Conservation (phyloP, 306 rosid species). For the Cercis canadensis region DNA sequence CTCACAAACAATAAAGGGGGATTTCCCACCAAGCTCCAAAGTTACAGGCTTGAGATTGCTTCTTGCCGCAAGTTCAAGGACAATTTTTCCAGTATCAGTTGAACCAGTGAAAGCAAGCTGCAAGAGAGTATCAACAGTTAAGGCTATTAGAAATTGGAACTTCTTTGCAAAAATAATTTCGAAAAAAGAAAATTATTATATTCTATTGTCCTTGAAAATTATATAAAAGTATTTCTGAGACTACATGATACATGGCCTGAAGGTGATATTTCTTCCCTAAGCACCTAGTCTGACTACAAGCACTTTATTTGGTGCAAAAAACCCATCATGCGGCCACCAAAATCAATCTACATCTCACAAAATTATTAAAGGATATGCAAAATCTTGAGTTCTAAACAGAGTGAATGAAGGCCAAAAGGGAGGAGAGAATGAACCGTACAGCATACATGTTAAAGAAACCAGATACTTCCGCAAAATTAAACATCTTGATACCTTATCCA, state of each 20-base stretch:
- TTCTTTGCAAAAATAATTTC: conserved; percentile 9
- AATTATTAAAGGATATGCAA: too few relatives aligned
- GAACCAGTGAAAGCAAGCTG: conserved; percentile 98
- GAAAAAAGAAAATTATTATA: neutral
- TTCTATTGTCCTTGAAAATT: neutral
- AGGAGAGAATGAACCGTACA: neutral
- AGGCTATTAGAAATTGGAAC: conserved; percentile 16
- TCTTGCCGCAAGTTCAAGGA: conserved; percentile 72
- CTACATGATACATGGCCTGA: neutral
- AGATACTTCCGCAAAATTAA: neutral
- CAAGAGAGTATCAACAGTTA: conserved; percentile 34
- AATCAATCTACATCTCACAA: too few relatives aligned
- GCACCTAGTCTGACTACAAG: too few relatives aligned
- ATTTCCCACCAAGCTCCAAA: conserved; percentile 94
- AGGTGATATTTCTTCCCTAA: too few relatives aligned
- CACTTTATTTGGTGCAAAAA: too few relatives aligned
- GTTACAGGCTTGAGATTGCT: conserved; percentile 92
- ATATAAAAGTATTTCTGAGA: neutral
- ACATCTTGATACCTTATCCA: conserved; percentile 77
- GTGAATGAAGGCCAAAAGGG: neutral
- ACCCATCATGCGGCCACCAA: too few relatives aligned
- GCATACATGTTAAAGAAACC: neutral
- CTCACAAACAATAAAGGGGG: conserved; percentile 88
- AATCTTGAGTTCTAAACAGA: too few relatives aligned
- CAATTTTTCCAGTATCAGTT: conserved; percentile 78